A percentile compares a stretch with the other conserved stretches of the same genome.
phyloP scores from a whole-genome alignment of 148 eudicot species.

The Euryodendron excelsum region DNA sequence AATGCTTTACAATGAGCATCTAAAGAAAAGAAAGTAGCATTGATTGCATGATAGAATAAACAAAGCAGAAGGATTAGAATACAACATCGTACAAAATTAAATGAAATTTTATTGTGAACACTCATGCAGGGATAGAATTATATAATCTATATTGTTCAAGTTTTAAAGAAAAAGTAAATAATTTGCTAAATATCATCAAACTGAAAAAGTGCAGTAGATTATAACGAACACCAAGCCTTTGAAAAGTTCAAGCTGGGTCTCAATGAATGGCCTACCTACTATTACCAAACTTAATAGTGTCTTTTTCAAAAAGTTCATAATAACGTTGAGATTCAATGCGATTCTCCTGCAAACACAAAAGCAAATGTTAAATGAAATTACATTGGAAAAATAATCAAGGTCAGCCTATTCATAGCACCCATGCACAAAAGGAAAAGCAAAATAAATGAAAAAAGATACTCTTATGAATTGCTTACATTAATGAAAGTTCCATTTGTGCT shows the following conservation, averaged over 20 bases:
- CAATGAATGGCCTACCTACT: slow-evolving; percentile 56
- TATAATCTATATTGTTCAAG: too few species aligned
- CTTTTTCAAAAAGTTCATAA: slow-evolving; percentile 84
- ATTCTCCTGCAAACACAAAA: slow-evolving; percentile 56
- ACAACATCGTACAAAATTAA: too few species aligned
- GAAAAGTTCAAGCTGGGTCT: neutral
- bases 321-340: slow-evolving; percentile 82
- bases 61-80: neutral
- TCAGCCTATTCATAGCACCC: neutral
- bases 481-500: slow-evolving; percentile 94
- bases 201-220: neutral
- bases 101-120: too few species aligned
- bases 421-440: neutral
- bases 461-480: slow-evolving; percentile 51
- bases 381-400: neutral
- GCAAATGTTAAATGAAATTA: slow-evolving; percentile 9
- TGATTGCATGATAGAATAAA: neutral
- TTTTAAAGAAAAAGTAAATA: too few species aligned
- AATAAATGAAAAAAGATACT: neutral
- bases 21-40: neutral
- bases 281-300: slow-evolving; percentile 86
- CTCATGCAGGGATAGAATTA: too few species aligned
- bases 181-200: too few species aligned
- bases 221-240: neutral
- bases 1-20: neutral